A percentile compares a stretch with the other conserved stretches of the same genome.
Conservation (phyloP, 78 protist genomes). For the Speleostelium caveatum region DNA sequence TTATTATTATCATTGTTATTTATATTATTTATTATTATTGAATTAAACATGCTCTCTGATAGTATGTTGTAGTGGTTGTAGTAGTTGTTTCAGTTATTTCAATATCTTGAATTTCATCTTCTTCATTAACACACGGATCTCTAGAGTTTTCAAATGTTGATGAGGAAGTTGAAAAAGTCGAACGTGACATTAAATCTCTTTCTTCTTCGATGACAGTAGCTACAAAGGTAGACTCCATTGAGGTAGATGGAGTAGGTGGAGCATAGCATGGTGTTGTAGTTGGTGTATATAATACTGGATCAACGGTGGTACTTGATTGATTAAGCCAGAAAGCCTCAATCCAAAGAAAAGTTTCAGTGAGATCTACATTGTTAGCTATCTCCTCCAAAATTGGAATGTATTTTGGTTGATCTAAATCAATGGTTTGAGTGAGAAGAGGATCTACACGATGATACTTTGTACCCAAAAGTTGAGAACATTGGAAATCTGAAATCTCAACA, state of each 20-base stretch:
- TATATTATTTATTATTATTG: not conserved
- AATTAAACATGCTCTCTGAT: not conserved
- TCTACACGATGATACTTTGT: conserved; percentile 55
- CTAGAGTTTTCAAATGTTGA: no score
- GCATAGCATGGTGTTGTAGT: conserved; percentile 37
- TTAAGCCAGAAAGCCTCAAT: conserved; percentile 56
- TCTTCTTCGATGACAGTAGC: no score
- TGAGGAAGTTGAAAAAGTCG: no score
- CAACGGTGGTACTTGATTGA: not conserved
- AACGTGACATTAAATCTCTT: no score
- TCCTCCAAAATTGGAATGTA: conserved; percentile 47
- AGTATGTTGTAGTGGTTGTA: not conserved
- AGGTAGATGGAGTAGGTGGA: not conserved
- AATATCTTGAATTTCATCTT: no score
- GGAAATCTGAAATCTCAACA: conserved; percentile 60
- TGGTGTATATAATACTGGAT: conserved; percentile 21
- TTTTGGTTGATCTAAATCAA: conserved; percentile 65
- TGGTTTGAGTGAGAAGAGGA: conserved; percentile 51
- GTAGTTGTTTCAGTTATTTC: not conserved
- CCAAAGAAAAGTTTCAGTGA: conserved; percentile 48
- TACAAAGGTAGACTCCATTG: not conserved
- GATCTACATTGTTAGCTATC: conserved; percentile 53
- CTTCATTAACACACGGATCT: no score
- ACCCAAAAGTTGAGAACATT: conserved; percentile 58
- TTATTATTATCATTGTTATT: not conserved